Conservation (phyloP, 805 yeast species). For the Ogataea zsoltii region DNA sequence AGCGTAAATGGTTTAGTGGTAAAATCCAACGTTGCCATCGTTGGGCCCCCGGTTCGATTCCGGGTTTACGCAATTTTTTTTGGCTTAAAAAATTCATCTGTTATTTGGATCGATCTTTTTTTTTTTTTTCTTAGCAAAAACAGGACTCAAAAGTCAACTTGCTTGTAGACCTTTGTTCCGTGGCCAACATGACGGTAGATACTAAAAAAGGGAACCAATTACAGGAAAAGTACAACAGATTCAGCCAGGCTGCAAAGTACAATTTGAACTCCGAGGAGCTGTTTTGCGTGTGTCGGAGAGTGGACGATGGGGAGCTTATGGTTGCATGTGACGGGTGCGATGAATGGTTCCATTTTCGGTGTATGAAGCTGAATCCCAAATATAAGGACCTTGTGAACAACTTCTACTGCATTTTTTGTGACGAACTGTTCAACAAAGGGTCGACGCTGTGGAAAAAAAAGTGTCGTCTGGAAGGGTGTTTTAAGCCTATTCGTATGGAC, state of each 20-base stretch:
- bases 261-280: slow-evolving; percentile 59
- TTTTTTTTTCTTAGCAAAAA: no score
- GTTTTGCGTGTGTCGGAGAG: slow-evolving; percentile 75
- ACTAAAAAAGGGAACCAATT: slow-evolving; percentile 17
- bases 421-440: slow-evolving; percentile 45
- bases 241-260: slow-evolving; percentile 37
- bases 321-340: slow-evolving; percentile 95
- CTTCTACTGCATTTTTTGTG: slow-evolving; percentile 76
- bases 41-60: slow-evolving; percentile 34
- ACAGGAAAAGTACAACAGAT: slow-evolving; percentile 32
- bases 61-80: slow-evolving; percentile 29
- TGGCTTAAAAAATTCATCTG: not conserved
- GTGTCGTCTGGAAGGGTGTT: slow-evolving; percentile 65
- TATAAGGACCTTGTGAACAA: slow-evolving; percentile 58
- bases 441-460: slow-evolving; percentile 71
- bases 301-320: slow-evolving; percentile 83
- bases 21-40: slow-evolving; percentile 32
- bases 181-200: slow-evolving; percentile 1
- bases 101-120: not conserved
- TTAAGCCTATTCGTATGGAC: slow-evolving; percentile 45
- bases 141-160: no score
- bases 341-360: slow-evolving; percentile 89
- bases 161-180: no score
- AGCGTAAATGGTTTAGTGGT: slow-evolving; percentile 32
- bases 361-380: slow-evolving; percentile 59